Base-by-base conservation (phyloP, 2,329 filamentous ascomycete genomes). In the Atkinsonella hypoxylon region DNA sequence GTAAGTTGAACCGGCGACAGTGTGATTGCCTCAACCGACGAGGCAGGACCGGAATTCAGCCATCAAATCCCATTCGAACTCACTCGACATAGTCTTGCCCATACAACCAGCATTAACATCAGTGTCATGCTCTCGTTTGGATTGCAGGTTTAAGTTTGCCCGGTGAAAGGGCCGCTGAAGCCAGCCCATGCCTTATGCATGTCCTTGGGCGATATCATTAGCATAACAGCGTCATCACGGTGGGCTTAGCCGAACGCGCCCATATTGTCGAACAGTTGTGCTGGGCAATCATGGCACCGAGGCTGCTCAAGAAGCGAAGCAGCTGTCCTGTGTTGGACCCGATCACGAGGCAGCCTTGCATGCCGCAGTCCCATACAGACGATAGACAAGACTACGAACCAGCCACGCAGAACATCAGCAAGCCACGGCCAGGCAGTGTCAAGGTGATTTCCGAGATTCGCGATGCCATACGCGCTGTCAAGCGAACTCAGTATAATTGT, bases 381-480 rank as follows among this genome's bases (percentile, higher is more conserved):
- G 39, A 43, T 17, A 31, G 30, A 26, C 47, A 47, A 18, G 43
- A 49, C 3, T 45, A 47, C 2, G 54, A 47, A 8, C 51, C 13
- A 18, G 58, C 54, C 4, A 47, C 46, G 6, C 50, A 52, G 4
- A 53, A 55, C 39, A 49, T 42, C 1, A 31, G 59, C 20, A 66
- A 58, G 46, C 50, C 60, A n/a, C 60, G 58, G 34, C 59, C 57
- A 18, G 58, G 57, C 7, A 58, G 61, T 34, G 61, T 64, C 11
- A 63, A 56, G 34, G 63, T 66, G 4, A 67, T 66, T 63, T 62
- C 61, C 7, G 66, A 67, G 36, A 62, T 69, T 22, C 60, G 64
- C 3, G 59, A 59, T 13, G 66, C 62, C 18, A 60, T 68, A 48
- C 64, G 56, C 41, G 64, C 59, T 2, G 62, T 69, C 22, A 59